Evolutionary conservation across 129 eudicot species (phyloP).

Genomic region (Solidago caesia): DNA sequence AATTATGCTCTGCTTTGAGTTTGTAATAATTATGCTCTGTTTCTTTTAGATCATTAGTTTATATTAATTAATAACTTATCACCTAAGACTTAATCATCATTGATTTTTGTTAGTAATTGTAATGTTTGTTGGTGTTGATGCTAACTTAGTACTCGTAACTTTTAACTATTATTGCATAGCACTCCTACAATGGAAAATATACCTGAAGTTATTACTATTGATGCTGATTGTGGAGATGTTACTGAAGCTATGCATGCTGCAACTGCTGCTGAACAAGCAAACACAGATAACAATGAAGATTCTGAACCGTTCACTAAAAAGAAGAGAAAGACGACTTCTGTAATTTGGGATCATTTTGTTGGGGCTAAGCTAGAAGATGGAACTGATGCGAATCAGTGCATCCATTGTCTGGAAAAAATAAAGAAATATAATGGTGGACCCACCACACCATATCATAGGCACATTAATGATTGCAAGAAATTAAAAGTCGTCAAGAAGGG

Average conservation of each 20-base stretch:
- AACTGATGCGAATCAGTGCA: not conserved
- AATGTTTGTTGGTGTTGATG: too few relatives aligned
- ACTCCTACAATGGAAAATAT: not conserved
- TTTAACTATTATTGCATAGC: too few relatives aligned
- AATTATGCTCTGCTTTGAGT: too few relatives aligned
- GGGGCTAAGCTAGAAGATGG: not conserved
- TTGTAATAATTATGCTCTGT: too few relatives aligned
- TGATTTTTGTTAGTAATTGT: too few relatives aligned
- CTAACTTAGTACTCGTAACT: too few relatives aligned
- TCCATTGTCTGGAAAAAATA: constrained; percentile 7
- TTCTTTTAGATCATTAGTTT: too few relatives aligned
- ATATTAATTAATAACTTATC: too few relatives aligned
- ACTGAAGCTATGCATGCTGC: not conserved
- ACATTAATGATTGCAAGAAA: not conserved
- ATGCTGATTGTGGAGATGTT: not conserved
- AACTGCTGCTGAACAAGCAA: not conserved
- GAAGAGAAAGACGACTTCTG: not conserved
- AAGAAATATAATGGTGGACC: constrained; percentile 1
- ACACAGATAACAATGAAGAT: not conserved
- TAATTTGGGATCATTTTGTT: not conserved
- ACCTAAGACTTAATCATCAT: too few relatives aligned
- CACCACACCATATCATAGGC: constrained; percentile 9
- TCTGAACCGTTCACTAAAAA: not conserved
- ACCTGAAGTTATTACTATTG: not conserved
- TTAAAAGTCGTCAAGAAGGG: not conserved